A percentile compares a stretch with the other conserved stretches of the same genome.
These are phyloP conservation scores for Penicillium vulpinum DNA, from an alignment of 2,329 filamentous ascomycete genomes.

Conservation along the genomic window DNA sequence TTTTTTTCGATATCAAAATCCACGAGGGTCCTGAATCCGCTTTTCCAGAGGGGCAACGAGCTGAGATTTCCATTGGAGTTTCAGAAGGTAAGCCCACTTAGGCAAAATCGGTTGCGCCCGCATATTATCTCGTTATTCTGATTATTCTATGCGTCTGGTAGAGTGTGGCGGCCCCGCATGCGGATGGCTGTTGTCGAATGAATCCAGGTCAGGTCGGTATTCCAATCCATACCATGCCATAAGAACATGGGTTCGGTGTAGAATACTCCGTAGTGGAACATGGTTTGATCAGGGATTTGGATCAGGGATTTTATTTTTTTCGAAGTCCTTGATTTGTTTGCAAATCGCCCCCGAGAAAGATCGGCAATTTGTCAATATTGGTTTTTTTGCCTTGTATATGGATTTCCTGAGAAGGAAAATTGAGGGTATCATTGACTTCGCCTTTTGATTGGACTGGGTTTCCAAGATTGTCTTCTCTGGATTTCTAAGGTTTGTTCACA, in stretches of 20 bases:
- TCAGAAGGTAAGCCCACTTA: background rate
- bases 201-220: constrained; percentile 1
- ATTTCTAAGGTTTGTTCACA: too few species aligned
- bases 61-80: background rate
- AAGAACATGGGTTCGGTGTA: constrained; percentile 16
- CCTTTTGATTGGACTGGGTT: too few species aligned
- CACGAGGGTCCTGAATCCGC: background rate
- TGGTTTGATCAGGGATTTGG: background rate
- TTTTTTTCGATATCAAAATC: background rate
- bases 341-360: too few species aligned
- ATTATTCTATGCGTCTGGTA: constrained; percentile 15
- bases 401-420: too few species aligned
- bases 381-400: background rate
- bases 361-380: background rate
- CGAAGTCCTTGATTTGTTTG: constrained; percentile 8
- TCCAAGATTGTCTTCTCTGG: too few species aligned
- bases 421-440: too few species aligned
- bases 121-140: constrained; percentile 10
- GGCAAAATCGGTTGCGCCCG: constrained; percentile 11
- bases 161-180: constrained; percentile 21
- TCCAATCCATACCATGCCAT: constrained; percentile 8
- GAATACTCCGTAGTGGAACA: background rate
- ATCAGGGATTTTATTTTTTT: background rate
- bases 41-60: background rate
- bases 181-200: constrained; percentile 17